phyloP scores from a whole-genome alignment of 1,284 basidiomycete genomes.

The Irpex rosettiformis region DNA sequence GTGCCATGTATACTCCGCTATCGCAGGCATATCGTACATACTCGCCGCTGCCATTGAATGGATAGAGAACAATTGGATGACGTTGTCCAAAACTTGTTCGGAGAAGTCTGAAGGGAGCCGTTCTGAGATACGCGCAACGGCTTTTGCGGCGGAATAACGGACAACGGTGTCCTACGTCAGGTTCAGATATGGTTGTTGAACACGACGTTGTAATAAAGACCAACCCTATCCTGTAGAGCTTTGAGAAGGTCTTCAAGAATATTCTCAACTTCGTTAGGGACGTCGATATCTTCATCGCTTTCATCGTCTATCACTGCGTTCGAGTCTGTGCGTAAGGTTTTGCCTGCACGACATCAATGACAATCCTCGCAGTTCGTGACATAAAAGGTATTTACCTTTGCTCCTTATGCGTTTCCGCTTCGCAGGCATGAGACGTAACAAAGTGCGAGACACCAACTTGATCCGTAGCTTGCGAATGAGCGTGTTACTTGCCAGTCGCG shows the following conservation, averaged over 20 bases:
- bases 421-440: slow-evolving; percentile 60
- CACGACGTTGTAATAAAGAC: not conserved
- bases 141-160: slow-evolving; percentile 94
- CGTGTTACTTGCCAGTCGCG: slow-evolving; percentile 49
- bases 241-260: slow-evolving; percentile 76
- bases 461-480: slow-evolving; percentile 62
- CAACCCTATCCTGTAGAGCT: slow-evolving; percentile 37
- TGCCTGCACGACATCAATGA: no score
- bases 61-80: slow-evolving; percentile 69
- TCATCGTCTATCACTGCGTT: slow-evolving; percentile 13
- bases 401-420: slow-evolving; percentile 32
- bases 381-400: slow-evolving; percentile 34
- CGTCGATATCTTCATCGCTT: slow-evolving; percentile 56
- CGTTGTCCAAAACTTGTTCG: slow-evolving; percentile 77
- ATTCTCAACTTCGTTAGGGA: slow-evolving; percentile 79
- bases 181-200: not conserved
- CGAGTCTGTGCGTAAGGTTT: not conserved
- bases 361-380: not conserved
- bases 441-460: slow-evolving; percentile 64
- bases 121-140: slow-evolving; percentile 82
- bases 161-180: slow-evolving; percentile 83
- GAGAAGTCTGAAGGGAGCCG: slow-evolving; percentile 75
- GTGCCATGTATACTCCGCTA: slow-evolving; percentile 90
- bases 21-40: slow-evolving; percentile 69
- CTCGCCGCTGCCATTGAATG: slow-evolving; percentile 57